Evolutionary conservation across 352 stramenopile species (phyloP).

Genomic region (Phytophthora pisi): DNA sequence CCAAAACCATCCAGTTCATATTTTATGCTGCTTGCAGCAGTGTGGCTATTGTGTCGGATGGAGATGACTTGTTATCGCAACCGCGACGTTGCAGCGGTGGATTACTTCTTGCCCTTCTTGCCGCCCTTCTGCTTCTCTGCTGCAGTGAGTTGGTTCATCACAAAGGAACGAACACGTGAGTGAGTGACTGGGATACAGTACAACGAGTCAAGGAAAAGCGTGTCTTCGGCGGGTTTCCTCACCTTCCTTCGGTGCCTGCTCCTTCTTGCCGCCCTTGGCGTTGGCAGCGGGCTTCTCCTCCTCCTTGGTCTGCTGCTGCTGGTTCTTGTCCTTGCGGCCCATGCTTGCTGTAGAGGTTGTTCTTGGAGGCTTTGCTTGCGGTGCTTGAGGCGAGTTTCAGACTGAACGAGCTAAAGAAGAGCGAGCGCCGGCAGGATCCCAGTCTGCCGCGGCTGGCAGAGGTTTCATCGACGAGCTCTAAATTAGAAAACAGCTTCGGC

Average conservation of each 20-base stretch:
- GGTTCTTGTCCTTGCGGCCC: conserved; percentile 40
- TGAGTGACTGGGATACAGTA: not conserved
- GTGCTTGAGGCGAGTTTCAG: conserved; percentile 12
- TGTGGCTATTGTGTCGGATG: conserved; percentile 7
- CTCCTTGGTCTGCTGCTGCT: conserved; percentile 15
- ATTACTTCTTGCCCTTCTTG: conserved; percentile 14
- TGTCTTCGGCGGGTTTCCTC: not conserved
- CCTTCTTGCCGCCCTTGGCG: conserved; percentile 9
- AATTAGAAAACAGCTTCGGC: not conserved
- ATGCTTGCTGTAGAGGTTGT: conserved; percentile 20
- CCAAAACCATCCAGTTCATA: not conserved
- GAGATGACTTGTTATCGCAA: not conserved
- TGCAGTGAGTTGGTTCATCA: not conserved
- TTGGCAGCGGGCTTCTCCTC: conserved; percentile 11
- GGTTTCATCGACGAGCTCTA: conserved; percentile 1
- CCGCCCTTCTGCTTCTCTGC: conserved; percentile 11
- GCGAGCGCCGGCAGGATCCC: not conserved
- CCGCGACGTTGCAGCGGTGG: not conserved
- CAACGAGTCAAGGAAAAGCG: not conserved
- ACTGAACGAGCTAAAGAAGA: conserved; percentile 10
- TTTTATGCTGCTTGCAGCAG: conserved; percentile 1
- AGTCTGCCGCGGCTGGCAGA: not conserved
- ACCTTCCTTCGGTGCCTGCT: conserved; percentile 11
- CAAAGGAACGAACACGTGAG: not conserved
- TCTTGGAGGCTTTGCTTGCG: conserved; percentile 13